A percentile compares a stretch with the other conserved stretches of the same genome.
Conservation (phyloP, 2,329 filamentous ascomycete genomes). For the Ciborinia camelliae region DNA sequence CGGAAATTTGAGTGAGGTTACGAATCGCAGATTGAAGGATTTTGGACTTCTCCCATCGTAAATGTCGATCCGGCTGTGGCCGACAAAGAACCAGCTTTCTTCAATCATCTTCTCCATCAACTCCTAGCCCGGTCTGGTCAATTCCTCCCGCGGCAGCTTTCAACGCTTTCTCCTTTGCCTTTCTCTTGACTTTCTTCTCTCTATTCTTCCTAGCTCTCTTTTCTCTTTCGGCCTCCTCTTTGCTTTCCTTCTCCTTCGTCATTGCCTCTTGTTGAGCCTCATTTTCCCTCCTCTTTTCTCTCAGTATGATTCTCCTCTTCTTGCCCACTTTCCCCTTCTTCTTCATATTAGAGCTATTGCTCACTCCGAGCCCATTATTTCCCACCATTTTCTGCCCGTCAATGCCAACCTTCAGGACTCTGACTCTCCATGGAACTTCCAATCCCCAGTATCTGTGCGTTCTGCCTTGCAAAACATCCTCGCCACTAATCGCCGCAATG, state of each 20-base stretch:
- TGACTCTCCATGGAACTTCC: constrained; percentile 59
- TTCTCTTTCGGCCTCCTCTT: constrained; percentile 55
- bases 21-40: constrained; percentile 14
- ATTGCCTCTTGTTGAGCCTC: constrained; percentile 39
- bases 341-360: constrained; percentile 13
- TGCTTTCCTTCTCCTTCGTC: constrained; percentile 44
- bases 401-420: constrained; percentile 40
- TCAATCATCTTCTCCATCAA: constrained; percentile 16
- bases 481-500: constrained; percentile 49
- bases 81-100: not conserved
- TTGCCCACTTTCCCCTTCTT: constrained; percentile 53
- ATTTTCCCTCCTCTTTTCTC: constrained; percentile 43
- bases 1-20: not conserved
- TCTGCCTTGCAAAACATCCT: constrained; percentile 49
- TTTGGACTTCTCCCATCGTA: constrained; percentile 7
- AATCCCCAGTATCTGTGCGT: constrained; percentile 51
- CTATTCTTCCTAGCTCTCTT: constrained; percentile 62
- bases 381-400: constrained; percentile 31
- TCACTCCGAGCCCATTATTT: constrained; percentile 14
- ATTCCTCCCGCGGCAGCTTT: constrained; percentile 39
- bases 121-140: not conserved
- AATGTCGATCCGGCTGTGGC: constrained; percentile 14
- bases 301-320: constrained; percentile 53
- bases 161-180: constrained; percentile 55
- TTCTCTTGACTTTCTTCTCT: constrained; percentile 56